Evolutionary conservation across 495 filamentous ascomycete species (phyloP), one percentile per base, ranked within the genome.

Genomic region (Neurospora sp.): DNA sequence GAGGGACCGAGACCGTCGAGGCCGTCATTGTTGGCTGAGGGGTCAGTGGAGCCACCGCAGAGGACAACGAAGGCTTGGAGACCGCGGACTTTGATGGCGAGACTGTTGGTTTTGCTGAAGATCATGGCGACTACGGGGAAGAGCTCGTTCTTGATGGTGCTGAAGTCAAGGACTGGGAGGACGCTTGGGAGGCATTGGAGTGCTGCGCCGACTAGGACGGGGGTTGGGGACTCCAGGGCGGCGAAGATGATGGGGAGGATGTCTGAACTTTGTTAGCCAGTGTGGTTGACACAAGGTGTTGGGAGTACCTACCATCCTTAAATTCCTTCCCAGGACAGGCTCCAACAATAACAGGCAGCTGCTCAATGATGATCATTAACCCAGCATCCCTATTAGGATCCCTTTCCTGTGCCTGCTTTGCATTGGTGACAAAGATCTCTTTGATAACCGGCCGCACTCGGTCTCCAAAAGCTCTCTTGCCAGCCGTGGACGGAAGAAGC

Each of bases 91-190:
- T 99, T 99, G 83, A 98, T 98, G 4, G 90, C 92, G 62, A 99
- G 88, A 77, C 93, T 97, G 79, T 88, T 95, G 7, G 96, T 99
- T 77, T 92, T 94, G 76, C 91, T 93, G 79, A 99, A 99, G 2
- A 97, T 94, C 11, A 86, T 83, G 6, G 96, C 92, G 75, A 99
- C 90, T 16, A 95, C 89, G 0, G 96, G 96, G 78, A 99, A 99
- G 0, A 99, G 86, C 40, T 98, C 95, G 77, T 95, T 93, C 79
- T 98, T 98, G 75, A 97, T 92, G 3, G 96, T 98, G 70, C 91
- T 95, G 76, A 98, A 98, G 78, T 99, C 96, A 12, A 98, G 88
- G 20, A 93, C 89, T 0, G 93, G 90, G 38, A 98, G 83, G 39
- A 98, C 86, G 1, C 86, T 83, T 20, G 92, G 90, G 12, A 99